Conservation (phyloP, 495 filamentous ascomycete species). For the Aspergillus bertholletiae region DNA sequence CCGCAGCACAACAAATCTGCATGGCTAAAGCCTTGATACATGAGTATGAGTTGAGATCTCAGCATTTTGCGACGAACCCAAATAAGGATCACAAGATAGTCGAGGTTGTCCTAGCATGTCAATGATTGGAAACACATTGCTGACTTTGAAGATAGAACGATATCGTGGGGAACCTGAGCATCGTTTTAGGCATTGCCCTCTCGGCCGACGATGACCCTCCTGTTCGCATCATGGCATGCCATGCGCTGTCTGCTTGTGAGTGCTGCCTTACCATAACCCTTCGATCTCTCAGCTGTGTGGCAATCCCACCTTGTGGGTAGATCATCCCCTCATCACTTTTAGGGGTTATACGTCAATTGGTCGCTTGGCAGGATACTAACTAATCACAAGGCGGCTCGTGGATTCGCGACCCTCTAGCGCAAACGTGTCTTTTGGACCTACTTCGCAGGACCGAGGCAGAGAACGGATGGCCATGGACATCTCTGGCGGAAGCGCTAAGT, state of each 20-base stretch:
- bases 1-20: conserved; percentile 37
- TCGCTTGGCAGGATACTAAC: background rate
- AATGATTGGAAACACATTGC: background rate
- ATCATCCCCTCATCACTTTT: too few species aligned
- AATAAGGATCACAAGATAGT: conserved; percentile 6
- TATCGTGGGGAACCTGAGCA: conserved; percentile 28
- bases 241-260: conserved; percentile 38
- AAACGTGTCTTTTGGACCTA: conserved; percentile 19
- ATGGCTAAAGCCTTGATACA: conserved; percentile 36
- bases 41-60: conserved; percentile 11
- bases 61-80: background rate
- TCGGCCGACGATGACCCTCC: conserved; percentile 37
- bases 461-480: conserved; percentile 26
- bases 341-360: too few species aligned
- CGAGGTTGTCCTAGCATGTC: conserved; percentile 13
- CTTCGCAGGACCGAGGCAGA: conserved; percentile 22
- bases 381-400: conserved; percentile 27
- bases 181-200: conserved; percentile 38
- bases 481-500: conserved; percentile 14
- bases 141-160: conserved; percentile 18
- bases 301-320: too few species aligned
- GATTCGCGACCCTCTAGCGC: conserved; percentile 24
- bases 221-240: conserved; percentile 37
- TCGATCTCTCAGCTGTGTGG: too few species aligned
- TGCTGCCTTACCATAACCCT: background rate